Evolutionary conservation across 495 filamentous ascomycete genomes (phyloP).

Genomic region (Jackrogersella multiformis): DNA sequence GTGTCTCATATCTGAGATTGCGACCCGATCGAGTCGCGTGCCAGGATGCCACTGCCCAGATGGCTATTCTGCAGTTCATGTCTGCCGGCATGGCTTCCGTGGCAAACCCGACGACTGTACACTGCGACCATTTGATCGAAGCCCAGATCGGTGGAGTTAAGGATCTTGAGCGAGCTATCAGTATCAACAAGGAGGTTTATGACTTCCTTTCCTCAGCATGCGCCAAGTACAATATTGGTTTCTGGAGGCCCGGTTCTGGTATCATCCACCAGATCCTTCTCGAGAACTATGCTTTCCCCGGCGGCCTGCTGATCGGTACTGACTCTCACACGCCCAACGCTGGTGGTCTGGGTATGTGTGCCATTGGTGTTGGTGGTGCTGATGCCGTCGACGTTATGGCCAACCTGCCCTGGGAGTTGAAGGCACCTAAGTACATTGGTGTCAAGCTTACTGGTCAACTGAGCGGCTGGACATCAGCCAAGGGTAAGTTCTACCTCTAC

Average conservation of each 20-base stretch:
- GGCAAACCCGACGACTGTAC: constrained; percentile 93
- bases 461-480: constrained; percentile 93
- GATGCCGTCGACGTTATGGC: constrained; percentile 99
- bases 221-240: constrained; percentile 99
- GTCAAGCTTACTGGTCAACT: constrained; percentile 90
- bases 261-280: constrained; percentile 99
- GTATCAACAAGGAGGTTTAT: constrained; percentile 99
- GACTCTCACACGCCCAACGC: constrained; percentile 99
- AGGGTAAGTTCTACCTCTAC: constrained; percentile 61
- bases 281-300: constrained; percentile 99
- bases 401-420: constrained; percentile 96
- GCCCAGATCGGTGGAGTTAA: constrained; percentile 93
- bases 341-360: constrained; percentile 94
- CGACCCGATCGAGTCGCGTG: constrained; percentile 98
- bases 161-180: constrained; percentile 89
- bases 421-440: constrained; percentile 97
- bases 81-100: constrained; percentile 95
- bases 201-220: constrained; percentile 95
- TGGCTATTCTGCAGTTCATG: constrained; percentile 99
- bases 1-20: constrained; percentile 92
- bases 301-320: constrained; percentile 97
- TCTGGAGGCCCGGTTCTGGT: constrained; percentile 98
- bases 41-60: constrained; percentile 99
- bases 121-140: constrained; percentile 99
- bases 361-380: constrained; percentile 98